These are phyloP conservation scores for Penicillium daleae DNA, from an alignment of 495 filamentous ascomycete species.

Conservation along the genomic window DNA sequence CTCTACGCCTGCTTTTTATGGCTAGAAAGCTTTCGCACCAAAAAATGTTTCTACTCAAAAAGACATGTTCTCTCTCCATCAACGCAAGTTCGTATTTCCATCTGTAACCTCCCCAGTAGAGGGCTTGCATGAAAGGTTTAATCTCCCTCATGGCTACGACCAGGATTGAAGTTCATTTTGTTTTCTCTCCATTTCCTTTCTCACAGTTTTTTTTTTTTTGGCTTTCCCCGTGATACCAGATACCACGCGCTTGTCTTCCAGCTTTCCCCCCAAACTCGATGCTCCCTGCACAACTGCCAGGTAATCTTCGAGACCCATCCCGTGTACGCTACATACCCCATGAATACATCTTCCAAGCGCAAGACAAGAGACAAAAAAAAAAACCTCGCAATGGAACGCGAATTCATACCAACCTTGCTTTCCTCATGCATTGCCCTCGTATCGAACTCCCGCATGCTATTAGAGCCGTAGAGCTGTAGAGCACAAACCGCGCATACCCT, in stretches of 20 bases:
- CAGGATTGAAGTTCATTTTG: conserved; percentile 16
- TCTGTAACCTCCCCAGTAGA: background rate
- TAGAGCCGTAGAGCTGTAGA: background rate
- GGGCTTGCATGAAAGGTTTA: conserved; percentile 23
- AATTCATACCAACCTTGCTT: conserved; percentile 2
- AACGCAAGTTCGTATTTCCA: conserved; percentile 6
- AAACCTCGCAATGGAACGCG: conserved; percentile 15
- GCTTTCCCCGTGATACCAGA: conserved; percentile 47
- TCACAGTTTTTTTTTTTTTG: conserved; percentile 20
- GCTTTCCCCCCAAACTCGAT: conserved; percentile 1
- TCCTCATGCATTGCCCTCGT: conserved; percentile 22
- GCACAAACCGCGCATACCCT: no score
- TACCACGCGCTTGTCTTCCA: conserved; percentile 28
- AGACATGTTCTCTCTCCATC: conserved; percentile 8
- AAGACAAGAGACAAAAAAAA: background rate
- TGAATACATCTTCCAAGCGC: background rate
- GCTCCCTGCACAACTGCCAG: background rate
- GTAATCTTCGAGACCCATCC: conserved; percentile 7
- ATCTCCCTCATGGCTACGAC: conserved; percentile 23
- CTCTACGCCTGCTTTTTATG: background rate
- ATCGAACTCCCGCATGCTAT: background rate
- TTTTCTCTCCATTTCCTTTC: conserved; percentile 20
- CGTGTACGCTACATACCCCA: conserved; percentile 31
- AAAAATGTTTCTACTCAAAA: conserved; percentile 13
- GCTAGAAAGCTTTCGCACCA: background rate